A percentile compares a stretch with the other conserved stretches of the same genome.
These are phyloP conservation scores for Phellopilus nigrolimitatus DNA, from an alignment of 1,284 basidiomycete genomes.

Conservation along the genomic window DNA sequence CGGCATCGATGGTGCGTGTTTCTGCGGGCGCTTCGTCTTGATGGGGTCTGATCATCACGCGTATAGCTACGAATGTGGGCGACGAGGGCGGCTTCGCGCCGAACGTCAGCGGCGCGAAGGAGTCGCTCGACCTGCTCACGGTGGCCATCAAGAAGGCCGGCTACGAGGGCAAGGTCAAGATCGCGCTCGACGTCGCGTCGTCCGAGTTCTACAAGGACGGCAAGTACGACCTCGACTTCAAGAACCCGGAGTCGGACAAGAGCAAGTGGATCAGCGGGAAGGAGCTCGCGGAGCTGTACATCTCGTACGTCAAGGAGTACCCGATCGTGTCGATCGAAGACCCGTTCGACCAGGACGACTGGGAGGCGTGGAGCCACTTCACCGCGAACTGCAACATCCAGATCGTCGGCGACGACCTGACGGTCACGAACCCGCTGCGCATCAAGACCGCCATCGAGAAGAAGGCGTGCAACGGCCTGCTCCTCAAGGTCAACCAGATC, in stretches of 20 bases:
- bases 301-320: constrained; percentile 85
- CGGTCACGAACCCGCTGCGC: constrained; percentile 96
- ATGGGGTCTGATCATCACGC: background rate
- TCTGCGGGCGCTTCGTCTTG: constrained; percentile 1
- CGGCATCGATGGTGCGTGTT: constrained; percentile 86
- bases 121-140: constrained; percentile 92
- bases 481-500: constrained; percentile 99
- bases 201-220: constrained; percentile 99
- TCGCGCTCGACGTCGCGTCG: constrained; percentile 97
- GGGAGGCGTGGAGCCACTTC: constrained; percentile 97
- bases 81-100: constrained; percentile 99
- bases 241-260: constrained; percentile 98
- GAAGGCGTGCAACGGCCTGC: constrained; percentile 98
- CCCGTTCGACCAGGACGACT: constrained; percentile 99
- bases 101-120: constrained; percentile 95
- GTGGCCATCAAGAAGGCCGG: constrained; percentile 98
- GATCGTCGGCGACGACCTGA: constrained; percentile 97
- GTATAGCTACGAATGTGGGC: constrained; percentile 93
- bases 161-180: constrained; percentile 98
- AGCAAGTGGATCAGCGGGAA: constrained; percentile 93
- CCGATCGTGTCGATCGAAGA: constrained; percentile 98
- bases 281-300: constrained; percentile 93
- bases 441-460: constrained; percentile 99
- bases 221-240: constrained; percentile 99
- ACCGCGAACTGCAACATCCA: constrained; percentile 75